Base-by-base conservation (phyloP, 176 grass and related monocot genomes). In the Ensete ventricosum region DNA sequence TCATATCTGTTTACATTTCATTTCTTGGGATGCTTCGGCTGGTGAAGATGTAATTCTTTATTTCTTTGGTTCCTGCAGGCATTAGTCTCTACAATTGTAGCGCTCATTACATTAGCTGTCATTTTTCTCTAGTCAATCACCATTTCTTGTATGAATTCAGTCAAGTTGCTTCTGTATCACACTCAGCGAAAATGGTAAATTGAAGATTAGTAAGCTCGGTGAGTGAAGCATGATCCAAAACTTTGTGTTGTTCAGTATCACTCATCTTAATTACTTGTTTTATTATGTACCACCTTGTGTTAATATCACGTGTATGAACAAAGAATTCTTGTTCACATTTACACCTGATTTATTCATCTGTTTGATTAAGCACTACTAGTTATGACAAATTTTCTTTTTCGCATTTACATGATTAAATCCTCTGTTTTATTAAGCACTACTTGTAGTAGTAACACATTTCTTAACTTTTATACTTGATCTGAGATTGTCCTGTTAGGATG, bases 51-150 rank as follows among this genome's bases (percentile, higher is more conserved):
- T 54, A 54, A 26, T 60, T 16, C 57, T 60, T 17, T 21, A 0
- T 29, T 2, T 74, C 9, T 8, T 50, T 25, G 20, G 17, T 50
- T 51, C 53, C 24, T 64, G n/a, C 75, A 77, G 75, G 75, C 75
- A 53, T 25, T 77, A 14, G 11, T 64, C 19, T 77, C 59, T 77
- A 77, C 75, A 65, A 52, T 77, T 77, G 59, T 77, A 50, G 21
- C 20, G 8, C 21, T 64, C 6, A 25, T 77, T 17, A 52, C 20
- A 51, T 9, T 64, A 10, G 75, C 75, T 9, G n/a, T 53, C 1
- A 3, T 77, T n/a, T 77, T 64, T 52, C 25, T 77, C 34, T 77
- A 77, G 75, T 77, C 20, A 3, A 64, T 54, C 52, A 11, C 23
- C 72, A 57, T n/a, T 27, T 55, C 55, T 27, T 26, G 4, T 60